phyloP scores from a whole-genome alignment of 805 yeast genomes.

The Wickerhamomyces strasburgensis region DNA sequence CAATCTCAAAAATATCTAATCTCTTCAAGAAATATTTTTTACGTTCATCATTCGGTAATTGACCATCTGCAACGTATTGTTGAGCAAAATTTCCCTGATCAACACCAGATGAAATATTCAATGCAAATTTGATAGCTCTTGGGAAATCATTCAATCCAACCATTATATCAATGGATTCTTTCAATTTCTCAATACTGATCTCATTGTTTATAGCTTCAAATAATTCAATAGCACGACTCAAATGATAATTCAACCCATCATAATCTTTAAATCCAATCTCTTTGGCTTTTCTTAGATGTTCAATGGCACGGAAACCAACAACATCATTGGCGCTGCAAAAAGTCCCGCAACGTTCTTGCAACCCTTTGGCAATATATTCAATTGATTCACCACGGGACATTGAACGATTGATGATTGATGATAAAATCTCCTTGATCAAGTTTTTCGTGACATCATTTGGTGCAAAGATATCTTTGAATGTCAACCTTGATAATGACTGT shows the following conservation, averaged over 20 bases:
- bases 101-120: constrained; percentile 67
- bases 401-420: constrained; percentile 83
- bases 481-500: constrained; percentile 56
- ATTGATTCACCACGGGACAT: constrained; percentile 91
- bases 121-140: constrained; percentile 79
- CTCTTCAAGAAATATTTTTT: constrained; percentile 48
- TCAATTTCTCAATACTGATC: constrained; percentile 70
- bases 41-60: constrained; percentile 45
- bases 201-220: constrained; percentile 78
- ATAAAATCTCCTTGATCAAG: constrained; percentile 77
- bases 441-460: constrained; percentile 50
- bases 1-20: constrained; percentile 57
- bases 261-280: constrained; percentile 66
- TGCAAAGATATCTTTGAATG: constrained; percentile 73
- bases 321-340: constrained; percentile 95
- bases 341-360: constrained; percentile 91
- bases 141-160: constrained; percentile 70
- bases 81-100: constrained; percentile 58
- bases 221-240: constrained; percentile 68
- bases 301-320: constrained; percentile 88
- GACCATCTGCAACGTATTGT: constrained; percentile 51
- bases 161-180: constrained; percentile 77
- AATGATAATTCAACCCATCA: constrained; percentile 61
- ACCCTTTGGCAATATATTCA: constrained; percentile 78
- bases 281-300: constrained; percentile 82